phyloP scores from a whole-genome alignment of 768 basidiomycete species.

The Leucogyrophana mollusca region DNA sequence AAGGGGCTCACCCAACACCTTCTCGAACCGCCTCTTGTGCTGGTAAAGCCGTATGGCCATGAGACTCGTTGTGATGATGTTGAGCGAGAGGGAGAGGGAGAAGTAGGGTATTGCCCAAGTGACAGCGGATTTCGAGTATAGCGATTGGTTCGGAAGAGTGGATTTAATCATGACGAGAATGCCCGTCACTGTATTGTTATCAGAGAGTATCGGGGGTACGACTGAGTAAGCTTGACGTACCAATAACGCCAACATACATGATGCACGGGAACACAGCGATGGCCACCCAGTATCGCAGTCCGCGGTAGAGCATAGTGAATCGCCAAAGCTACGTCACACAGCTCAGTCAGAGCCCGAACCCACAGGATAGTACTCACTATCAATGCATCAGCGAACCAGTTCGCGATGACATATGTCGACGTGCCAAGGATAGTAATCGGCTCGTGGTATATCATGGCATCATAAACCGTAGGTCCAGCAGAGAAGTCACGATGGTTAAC shows the following conservation, averaged over 20 bases:
- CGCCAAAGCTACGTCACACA: neutral
- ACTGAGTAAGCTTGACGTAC: neutral
- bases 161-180: neutral
- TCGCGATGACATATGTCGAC: neutral
- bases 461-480: slow-evolving; percentile 2
- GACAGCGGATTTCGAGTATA: slow-evolving; percentile 1
- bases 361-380: slow-evolving; percentile 1
- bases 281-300: neutral
- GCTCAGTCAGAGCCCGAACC: too few relatives aligned
- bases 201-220: too few relatives aligned
- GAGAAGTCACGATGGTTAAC: neutral
- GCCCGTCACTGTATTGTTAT: neutral
- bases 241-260: neutral
- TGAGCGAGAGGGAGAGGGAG: slow-evolving; percentile 7
- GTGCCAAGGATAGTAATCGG: slow-evolving; percentile 1
- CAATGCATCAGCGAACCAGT: neutral
- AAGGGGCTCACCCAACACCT: neutral
- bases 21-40: slow-evolving; percentile 1
- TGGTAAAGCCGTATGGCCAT: slow-evolving; percentile 7
- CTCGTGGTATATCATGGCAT: neutral
- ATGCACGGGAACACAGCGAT: neutral
- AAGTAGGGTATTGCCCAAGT: slow-evolving; percentile 7
- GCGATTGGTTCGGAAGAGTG: neutral
- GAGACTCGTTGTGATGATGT: slow-evolving; percentile 6
- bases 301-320: neutral